Evolutionary conservation across 2,329 filamentous ascomycete genomes (phyloP), one percentile per base, ranked within the genome.

Genomic region (Neurospora sp.): DNA sequence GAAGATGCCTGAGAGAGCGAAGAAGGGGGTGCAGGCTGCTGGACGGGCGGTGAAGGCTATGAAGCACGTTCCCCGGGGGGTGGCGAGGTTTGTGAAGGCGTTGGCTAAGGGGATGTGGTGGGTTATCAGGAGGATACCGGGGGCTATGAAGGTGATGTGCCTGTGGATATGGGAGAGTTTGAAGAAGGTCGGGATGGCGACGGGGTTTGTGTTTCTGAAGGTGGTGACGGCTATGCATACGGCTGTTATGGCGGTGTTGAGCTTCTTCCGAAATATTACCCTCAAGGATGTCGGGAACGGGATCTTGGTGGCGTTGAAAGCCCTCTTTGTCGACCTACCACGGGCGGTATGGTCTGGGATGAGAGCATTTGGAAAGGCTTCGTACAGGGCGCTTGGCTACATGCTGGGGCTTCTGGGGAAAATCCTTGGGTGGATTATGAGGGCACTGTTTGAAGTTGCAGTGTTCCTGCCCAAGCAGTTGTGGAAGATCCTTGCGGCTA

Each of bases 201-300:
- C 79, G 1, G 70, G 70, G 36, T 58, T 77, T 17, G 74, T 77
- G 4, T 67, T 78, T 5, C 62, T 72, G n/a, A 75, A 75, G 40
- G 17, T 78, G 1, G 69, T 79, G 2, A 80, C 80, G 1, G 72
- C 80, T 0, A 1, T 82, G 1, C 80, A 82, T 67, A 83, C 82
- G 1, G 72, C 75, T 1, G 4, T 79, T 0, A 73, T 73, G 52
- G 80, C 81, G 0, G 72, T 80, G 0, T 15, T 80, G 3, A 74
- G 74, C 3, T 81, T 79, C 70, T 79, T 83, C 71, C 71, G 73
- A 13, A 43, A 66, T 0, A 77, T 82, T 69, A 83, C 80, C 4
- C 71, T 81, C n/a, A 72, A 72, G n/a, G 81, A 84, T 69, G 75
- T 84, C 3, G 78, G 77, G 75, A 74, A 80, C 68, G 81, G 80